These are phyloP conservation scores for Pseudotulostoma volvatum DNA, from an alignment of 495 filamentous ascomycete species.

Conservation along the genomic window DNA sequence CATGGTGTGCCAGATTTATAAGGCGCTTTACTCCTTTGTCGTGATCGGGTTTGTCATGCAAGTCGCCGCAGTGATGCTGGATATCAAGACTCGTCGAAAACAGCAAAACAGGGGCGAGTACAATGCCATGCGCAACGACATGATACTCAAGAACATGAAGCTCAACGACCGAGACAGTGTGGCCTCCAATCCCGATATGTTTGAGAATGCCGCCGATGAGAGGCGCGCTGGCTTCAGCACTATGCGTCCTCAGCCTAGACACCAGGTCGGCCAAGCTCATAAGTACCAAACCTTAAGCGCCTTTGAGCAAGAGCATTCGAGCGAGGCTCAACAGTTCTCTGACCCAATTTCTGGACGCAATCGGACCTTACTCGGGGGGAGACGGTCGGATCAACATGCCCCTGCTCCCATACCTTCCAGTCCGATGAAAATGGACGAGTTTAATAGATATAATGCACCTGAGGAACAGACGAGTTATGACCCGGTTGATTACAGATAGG, in stretches of 20 bases:
- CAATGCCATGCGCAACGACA: not conserved
- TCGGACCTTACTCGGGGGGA: not conserved
- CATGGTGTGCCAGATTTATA: slow-evolving; percentile 47
- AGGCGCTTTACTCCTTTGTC: slow-evolving; percentile 48
- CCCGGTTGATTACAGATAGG: not conserved
- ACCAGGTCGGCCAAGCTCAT: not conserved
- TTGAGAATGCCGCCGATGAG: too few relatives aligned
- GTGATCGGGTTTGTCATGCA: slow-evolving; percentile 32
- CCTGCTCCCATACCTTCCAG: not conserved
- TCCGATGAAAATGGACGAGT: not conserved
- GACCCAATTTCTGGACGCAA: not conserved
- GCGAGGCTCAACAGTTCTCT: not conserved
- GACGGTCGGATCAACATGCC: not conserved
- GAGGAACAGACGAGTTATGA: not conserved
- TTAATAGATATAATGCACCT: not conserved
- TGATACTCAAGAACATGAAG: not conserved
- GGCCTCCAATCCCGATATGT: too few relatives aligned
- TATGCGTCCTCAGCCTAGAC: not conserved
- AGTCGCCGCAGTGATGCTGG: slow-evolving; percentile 32
- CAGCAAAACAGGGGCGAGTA: not conserved
- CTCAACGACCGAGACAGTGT: not conserved
- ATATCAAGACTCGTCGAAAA: slow-evolving; percentile 31
- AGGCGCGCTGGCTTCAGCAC: not conserved
- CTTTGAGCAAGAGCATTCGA: not conserved
- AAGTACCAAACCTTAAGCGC: not conserved